These are phyloP conservation scores for Spathaspora boniae DNA, from an alignment of 805 yeast species.

Conservation along the genomic window DNA sequence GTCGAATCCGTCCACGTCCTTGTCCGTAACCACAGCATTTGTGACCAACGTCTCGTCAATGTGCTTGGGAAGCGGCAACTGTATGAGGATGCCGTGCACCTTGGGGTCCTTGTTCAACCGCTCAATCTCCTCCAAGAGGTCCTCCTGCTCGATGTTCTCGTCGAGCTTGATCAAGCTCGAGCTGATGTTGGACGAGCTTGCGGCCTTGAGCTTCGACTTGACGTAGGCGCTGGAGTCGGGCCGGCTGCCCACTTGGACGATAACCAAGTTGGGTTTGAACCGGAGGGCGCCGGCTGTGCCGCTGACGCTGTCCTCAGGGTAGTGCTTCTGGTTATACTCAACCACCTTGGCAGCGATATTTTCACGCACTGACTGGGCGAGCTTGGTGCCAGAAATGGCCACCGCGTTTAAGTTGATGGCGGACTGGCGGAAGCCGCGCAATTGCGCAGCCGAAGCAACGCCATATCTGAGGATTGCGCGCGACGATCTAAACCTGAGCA, in stretches of 20 bases:
- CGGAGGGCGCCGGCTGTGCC: conserved; percentile 24
- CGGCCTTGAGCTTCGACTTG: conserved; percentile 86
- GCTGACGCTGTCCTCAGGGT: conserved; percentile 15
- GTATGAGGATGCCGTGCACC: conserved; percentile 86
- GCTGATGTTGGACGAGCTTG: conserved; percentile 72
- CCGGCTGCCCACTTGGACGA: conserved; percentile 85
- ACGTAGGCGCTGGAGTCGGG: conserved; percentile 93
- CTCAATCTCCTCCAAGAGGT: conserved; percentile 55
- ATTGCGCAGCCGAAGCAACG: too few species aligned
- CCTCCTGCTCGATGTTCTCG: conserved; percentile 57
- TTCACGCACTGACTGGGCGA: conserved; percentile 36
- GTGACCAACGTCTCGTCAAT: conserved; percentile 79
- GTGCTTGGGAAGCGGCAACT: conserved; percentile 82
- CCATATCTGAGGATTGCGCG: background rate
- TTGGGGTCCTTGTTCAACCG: conserved; percentile 67
- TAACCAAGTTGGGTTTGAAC: conserved; percentile 74
- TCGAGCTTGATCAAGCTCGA: conserved; percentile 66
- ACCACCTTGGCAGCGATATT: conserved; percentile 39
- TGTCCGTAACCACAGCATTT: conserved; percentile 70
- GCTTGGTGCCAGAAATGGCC: conserved; percentile 40
- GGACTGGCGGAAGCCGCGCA: conserved; percentile 9
- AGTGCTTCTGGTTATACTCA: conserved; percentile 30
- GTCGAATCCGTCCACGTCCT: conserved; percentile 96
- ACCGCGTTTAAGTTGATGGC: conserved; percentile 24
- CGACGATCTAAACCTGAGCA: conserved; percentile 4